Percentiles rank a stretch among this genome's conserved stretches.
phyloP scores from a whole-genome alignment of 2,329 filamentous ascomycete genomes.

The Tolypocladium ophioglossoides region DNA sequence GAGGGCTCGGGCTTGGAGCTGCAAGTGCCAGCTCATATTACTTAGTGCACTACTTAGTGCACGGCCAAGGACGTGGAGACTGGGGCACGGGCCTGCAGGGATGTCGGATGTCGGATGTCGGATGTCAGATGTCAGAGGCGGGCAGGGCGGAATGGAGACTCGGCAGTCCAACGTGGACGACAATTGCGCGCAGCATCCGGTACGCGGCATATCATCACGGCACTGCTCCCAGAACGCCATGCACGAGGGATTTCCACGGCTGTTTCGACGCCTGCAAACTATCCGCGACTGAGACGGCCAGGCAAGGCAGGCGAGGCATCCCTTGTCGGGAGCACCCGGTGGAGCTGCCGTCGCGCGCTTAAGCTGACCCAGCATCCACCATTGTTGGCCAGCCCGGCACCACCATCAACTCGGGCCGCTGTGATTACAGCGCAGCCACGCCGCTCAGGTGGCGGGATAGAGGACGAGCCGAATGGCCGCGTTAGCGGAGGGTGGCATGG shows the following conservation, averaged over 20 bases:
- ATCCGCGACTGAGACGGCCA: neutral
- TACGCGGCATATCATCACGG: no score
- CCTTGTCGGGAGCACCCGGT: neutral
- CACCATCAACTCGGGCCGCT: neutral
- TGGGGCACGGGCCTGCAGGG: neutral
- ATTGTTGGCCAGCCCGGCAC: neutral
- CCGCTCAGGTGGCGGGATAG: neutral
- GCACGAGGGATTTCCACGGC: neutral
- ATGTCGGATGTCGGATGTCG: no score
- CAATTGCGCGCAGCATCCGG: neutral
- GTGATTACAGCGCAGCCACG: neutral
- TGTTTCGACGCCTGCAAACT: neutral
- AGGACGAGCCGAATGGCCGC: neutral
- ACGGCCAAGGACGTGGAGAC: neutral
- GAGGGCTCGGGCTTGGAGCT: neutral
- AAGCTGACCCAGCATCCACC: neutral
- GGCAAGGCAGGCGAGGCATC: neutral
- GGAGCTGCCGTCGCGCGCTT: neutral
- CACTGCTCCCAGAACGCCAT: no score
- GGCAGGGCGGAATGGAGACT: no score
- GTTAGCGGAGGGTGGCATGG: neutral
- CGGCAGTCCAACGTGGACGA: neutral
- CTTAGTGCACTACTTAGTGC: neutral
- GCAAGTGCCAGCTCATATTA: no score
- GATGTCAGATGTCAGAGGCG: no score